phyloP scores from a whole-genome alignment of 129 eudicot genomes.

The Flaveria sonorensis region DNA sequence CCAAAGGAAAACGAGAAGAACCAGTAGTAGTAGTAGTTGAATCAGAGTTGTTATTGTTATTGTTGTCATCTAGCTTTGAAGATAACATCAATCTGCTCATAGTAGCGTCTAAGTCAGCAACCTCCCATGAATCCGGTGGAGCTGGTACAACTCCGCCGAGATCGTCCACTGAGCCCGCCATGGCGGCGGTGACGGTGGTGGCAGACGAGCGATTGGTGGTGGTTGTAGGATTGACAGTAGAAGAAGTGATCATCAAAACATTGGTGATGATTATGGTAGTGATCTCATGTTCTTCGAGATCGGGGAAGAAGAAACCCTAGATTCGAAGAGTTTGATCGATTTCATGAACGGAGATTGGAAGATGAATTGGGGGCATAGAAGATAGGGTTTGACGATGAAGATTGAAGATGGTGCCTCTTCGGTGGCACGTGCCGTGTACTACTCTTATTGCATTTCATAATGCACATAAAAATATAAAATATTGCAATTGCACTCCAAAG shows the following conservation, averaged over 20 bases:
- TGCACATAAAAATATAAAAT: neutral
- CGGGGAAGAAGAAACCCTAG: conserved; percentile 35
- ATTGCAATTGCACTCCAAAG: neutral
- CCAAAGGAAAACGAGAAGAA: conserved; percentile 23
- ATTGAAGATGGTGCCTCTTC: conserved; percentile 2
- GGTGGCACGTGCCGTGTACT: conserved; percentile 29
- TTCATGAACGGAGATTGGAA: conserved; percentile 34
- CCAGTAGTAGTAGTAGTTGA: conserved; percentile 16
- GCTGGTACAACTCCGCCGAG: conserved; percentile 42
- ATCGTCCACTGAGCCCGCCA: conserved; percentile 53
- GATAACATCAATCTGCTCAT: conserved; percentile 53
- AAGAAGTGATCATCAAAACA: conserved; percentile 38
- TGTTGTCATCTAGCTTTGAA: conserved; percentile 34
- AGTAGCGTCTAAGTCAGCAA: conserved; percentile 53
- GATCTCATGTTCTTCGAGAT: conserved; percentile 30
- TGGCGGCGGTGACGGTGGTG: conserved; percentile 39
- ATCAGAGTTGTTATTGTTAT: conserved; percentile 24
- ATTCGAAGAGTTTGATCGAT: conserved; percentile 36
- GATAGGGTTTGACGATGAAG: conserved; percentile 26
- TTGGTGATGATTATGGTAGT: conserved; percentile 29
- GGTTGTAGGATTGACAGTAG: conserved; percentile 23
- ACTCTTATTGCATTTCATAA: conserved; percentile 17
- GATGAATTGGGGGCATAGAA: conserved; percentile 33
- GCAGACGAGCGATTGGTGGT: conserved; percentile 37
- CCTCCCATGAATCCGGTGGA: conserved; percentile 64